A percentile compares a stretch with the other conserved stretches of the same genome.
Conservation (phyloP, 2,329 filamentous ascomycete genomes). For the Phialemonium atrogriseum region DNA sequence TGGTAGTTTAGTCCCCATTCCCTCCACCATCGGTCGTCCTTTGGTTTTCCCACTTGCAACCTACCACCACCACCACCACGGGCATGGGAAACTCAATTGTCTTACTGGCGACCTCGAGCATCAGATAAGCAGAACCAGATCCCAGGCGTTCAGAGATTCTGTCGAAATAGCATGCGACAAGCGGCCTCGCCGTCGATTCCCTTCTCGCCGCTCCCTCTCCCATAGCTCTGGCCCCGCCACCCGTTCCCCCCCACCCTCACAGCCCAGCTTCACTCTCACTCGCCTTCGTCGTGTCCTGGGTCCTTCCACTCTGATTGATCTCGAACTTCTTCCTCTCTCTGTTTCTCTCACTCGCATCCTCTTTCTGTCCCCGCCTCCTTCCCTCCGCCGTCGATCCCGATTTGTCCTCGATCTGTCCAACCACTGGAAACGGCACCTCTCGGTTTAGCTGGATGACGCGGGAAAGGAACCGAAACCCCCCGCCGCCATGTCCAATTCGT, state of each 20-base stretch:
- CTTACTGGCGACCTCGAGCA: too few species aligned
- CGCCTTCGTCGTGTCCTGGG: constrained; percentile 6
- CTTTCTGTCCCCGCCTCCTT: neutral
- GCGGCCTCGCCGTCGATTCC: constrained; percentile 11
- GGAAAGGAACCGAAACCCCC: constrained; percentile 13
- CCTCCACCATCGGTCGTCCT: too few species aligned
- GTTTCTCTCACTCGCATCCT: neutral
- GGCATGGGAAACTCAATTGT: too few species aligned
- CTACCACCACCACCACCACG: too few species aligned
- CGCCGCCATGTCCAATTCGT: constrained; percentile 18
- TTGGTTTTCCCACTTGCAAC: too few species aligned
- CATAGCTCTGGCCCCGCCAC: constrained; percentile 10
- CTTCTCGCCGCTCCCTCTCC: constrained; percentile 12
- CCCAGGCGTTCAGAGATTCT: constrained; percentile 10
- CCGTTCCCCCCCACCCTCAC: constrained; percentile 7
- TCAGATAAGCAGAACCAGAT: constrained; percentile 3
- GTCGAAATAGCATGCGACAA: constrained; percentile 13
- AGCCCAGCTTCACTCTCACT: constrained; percentile 12
- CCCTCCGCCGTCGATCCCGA: neutral
- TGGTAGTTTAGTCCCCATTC: too few species aligned
- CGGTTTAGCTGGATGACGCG: constrained; percentile 14
- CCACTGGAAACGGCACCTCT: too few species aligned
- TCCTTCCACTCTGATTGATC: too few species aligned
- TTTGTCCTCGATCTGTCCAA: neutral
- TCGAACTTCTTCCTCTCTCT: neutral